Conservation (phyloP, 1,139 yeast species). For the Hanseniaspora sp. region DNA sequence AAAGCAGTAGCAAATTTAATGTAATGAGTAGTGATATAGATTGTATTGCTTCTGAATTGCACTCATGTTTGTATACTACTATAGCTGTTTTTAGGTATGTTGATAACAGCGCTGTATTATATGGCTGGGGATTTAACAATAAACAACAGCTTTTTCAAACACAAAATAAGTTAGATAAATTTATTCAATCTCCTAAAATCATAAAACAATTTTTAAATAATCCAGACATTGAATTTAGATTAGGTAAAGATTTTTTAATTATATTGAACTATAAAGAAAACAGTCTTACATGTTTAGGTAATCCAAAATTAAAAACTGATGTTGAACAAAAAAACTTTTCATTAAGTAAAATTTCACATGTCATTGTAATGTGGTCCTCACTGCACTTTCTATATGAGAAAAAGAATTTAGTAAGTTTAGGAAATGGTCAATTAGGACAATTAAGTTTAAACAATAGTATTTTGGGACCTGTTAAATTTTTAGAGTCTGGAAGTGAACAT, state of each 20-base stretch:
- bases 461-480: slow-evolving; percentile 18
- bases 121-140: slow-evolving; percentile 78
- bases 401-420: slow-evolving; percentile 39
- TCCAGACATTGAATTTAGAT: neutral
- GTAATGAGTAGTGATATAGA: slow-evolving; percentile 21
- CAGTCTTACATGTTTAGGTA: slow-evolving; percentile 28
- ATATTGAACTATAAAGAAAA: neutral
- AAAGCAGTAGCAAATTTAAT: slow-evolving; percentile 12
- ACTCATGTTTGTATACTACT: slow-evolving; percentile 22
- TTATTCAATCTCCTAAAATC: neutral
- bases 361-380: slow-evolving; percentile 74
- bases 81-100: slow-evolving; percentile 24
- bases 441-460: slow-evolving; percentile 29
- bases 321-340: neutral
- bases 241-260: slow-evolving; percentile 13
- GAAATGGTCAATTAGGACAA: slow-evolving; percentile 75
- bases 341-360: slow-evolving; percentile 14
- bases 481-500: slow-evolving; percentile 76
- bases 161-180: neutral
- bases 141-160: slow-evolving; percentile 50
- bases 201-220: neutral
- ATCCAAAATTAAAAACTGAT: slow-evolving; percentile 19
- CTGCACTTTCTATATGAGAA: slow-evolving; percentile 37
- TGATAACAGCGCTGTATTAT: slow-evolving; percentile 35
- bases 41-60: slow-evolving; percentile 17